Evolutionary conservation across 2,329 filamentous ascomycete species (phyloP), one percentile per base, ranked within the genome.

Genomic region (Chrysosporium queenslandicum): DNA sequence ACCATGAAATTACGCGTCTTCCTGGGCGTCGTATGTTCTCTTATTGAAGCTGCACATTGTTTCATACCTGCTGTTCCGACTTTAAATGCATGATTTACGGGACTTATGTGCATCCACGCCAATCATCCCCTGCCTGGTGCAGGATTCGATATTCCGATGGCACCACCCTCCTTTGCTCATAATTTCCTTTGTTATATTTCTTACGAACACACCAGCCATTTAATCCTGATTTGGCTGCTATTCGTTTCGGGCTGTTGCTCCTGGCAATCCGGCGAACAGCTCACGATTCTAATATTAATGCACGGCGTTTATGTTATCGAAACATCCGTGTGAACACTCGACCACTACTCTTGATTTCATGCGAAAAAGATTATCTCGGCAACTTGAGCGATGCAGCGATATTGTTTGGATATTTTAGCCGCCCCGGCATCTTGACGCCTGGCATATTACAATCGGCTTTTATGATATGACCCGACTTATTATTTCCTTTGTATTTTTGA

Each of bases 11-110:
- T 14, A 58, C 60, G 18, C 68, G 68, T 27, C 58, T 63, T 9
- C 58, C 67, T n/a, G 68, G 67, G n/a, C 68, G 69, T 32, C 68
- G 69, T 20, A 71, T 71, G 69, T 67, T 71, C 52, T 71, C 68
- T 18, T 71, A 71, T 53, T 71, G 60, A 63, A n/a, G 20, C 25
- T 21, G 32, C 14, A n/a, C 14, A 34, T 30, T 50, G 27, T 14
- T 9, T 36, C 16, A 8, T 34, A 12, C 23, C 29, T 50, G n/a
- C n/a, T 21, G 29, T 40, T 37, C 37, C 39, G 34, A 47, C 52
- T 46, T 43, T 47, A 25, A 34, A 42, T 40, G 53, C 45, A 55
- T 21, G 43, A 55, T 52, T 54, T 36, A 29, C n/a, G 21, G n/a
- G 12, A 2, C 12, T 40, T 25, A 48, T 47, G 25, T 34, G 14